phyloP scores from a whole-genome alignment of 441 rosid genomes.

The Pelargonium myrrhifolium region DNA sequence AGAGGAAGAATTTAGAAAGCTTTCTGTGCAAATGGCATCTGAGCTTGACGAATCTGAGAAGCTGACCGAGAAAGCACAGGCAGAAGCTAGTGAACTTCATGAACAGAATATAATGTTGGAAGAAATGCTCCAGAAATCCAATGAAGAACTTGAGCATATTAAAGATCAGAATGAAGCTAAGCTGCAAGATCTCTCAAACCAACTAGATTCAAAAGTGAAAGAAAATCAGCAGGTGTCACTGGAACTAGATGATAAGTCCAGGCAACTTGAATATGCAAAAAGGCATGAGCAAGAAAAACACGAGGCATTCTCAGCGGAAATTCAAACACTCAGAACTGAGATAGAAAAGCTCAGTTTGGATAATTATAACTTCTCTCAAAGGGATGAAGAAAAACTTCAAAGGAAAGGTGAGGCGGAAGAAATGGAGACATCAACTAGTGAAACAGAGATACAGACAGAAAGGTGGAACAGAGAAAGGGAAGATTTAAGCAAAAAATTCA shows the following conservation, averaged over 20 bases:
- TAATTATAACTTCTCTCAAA: constrained; percentile 17
- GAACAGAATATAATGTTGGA: constrained; percentile 48
- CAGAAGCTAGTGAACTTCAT: constrained; percentile 52
- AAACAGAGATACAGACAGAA: constrained; percentile 36
- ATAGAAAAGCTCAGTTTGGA: constrained; percentile 32
- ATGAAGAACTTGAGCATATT: constrained; percentile 39
- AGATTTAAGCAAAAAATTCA: constrained; percentile 36
- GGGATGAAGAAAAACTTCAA: constrained; percentile 26
- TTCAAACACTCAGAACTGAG: constrained; percentile 29
- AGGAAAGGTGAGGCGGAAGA: constrained; percentile 30
- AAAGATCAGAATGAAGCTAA: constrained; percentile 24
- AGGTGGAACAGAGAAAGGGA: constrained; percentile 52
- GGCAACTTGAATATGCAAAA: constrained; percentile 37
- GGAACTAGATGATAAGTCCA: constrained; percentile 19
- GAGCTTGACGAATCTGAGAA: constrained; percentile 61
- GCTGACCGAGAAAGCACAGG: constrained; percentile 53
- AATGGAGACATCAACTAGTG: constrained; percentile 29
- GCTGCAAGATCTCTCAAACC: constrained; percentile 36
- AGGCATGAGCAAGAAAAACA: constrained; percentile 23
- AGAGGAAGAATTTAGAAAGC: constrained; percentile 63
- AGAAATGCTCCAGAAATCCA: constrained; percentile 46
- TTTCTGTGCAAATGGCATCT: constrained; percentile 64
- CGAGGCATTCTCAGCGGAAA: constrained; percentile 36
- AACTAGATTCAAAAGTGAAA: constrained; percentile 29
- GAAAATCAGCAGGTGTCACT: constrained; percentile 37